Conservation (phyloP, 331 rosid genomes). For the Cucumis variabilis region DNA sequence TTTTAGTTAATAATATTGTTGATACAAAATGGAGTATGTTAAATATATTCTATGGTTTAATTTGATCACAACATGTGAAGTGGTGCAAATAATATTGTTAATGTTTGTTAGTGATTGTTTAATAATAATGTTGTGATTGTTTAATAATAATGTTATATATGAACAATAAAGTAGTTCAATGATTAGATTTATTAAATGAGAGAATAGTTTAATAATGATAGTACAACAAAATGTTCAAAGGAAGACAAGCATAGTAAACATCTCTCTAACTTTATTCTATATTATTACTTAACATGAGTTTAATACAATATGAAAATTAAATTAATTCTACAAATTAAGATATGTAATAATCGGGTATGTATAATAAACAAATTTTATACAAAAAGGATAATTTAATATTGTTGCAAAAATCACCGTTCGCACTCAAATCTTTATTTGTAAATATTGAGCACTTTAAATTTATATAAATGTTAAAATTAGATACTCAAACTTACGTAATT, state of each 20-base stretch:
- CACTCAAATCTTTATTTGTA: too few species aligned
- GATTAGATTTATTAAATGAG: background rate
- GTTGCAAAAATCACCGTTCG: too few species aligned
- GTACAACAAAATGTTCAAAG: conserved; percentile 6
- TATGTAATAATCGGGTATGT: too few species aligned
- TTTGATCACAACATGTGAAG: background rate
- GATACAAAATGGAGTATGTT: background rate
- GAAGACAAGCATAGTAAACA: background rate
- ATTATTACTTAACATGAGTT: background rate
- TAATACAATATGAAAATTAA: background rate
- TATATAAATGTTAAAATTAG: too few species aligned
- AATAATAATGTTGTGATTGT: background rate
- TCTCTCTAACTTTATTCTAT: conserved; percentile 12
- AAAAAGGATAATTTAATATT: too few species aligned
- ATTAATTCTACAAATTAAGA: background rate
- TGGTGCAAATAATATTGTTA: background rate
- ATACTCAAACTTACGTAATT: too few species aligned
- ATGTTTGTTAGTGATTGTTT: background rate
- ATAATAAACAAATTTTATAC: too few species aligned
- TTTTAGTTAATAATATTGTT: background rate
- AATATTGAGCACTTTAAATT: too few species aligned
- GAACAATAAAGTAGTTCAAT: background rate
- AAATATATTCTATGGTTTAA: background rate
- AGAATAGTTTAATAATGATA: background rate
- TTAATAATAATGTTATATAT: too few species aligned